phyloP scores from a whole-genome alignment of 768 basidiomycete genomes.

The Lactarius evosmus region DNA sequence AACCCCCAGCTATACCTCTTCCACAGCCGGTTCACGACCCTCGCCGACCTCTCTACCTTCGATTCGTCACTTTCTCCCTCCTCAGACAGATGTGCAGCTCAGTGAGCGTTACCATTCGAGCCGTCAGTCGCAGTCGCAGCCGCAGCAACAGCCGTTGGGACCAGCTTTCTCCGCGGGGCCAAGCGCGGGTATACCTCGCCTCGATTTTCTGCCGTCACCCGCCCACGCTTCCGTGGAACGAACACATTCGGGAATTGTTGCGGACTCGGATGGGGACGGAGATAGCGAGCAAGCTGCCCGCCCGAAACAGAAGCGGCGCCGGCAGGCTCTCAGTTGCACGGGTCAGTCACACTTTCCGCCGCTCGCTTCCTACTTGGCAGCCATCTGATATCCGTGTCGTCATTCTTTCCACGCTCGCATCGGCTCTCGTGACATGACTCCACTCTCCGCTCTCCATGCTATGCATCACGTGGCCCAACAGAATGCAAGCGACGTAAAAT shows the following conservation, averaged over 20 bases:
- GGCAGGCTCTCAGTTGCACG: slow-evolving; percentile 83
- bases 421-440: slow-evolving; percentile 30
- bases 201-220: slow-evolving; percentile 23
- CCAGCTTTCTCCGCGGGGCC: slow-evolving; percentile 20
- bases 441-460: slow-evolving; percentile 30
- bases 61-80: slow-evolving; percentile 28
- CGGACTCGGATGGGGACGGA: slow-evolving; percentile 54
- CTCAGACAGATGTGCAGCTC: slow-evolving; percentile 21
- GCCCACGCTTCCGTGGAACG: slow-evolving; percentile 19
- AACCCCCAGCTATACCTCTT: slow-evolving; percentile 13
- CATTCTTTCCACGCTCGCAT: slow-evolving; percentile 23
- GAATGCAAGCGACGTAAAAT: slow-evolving; percentile 88
- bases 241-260: slow-evolving; percentile 40
- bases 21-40: slow-evolving; percentile 13
- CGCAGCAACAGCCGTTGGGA: not conserved
- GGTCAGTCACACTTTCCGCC: slow-evolving; percentile 46
- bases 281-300: slow-evolving; percentile 46
- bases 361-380: slow-evolving; percentile 28
- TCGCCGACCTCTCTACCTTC: slow-evolving; percentile 28
- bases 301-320: slow-evolving; percentile 77
- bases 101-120: slow-evolving; percentile 22
- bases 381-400: slow-evolving; percentile 29
- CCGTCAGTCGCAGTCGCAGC: slow-evolving; percentile 5
- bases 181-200: slow-evolving; percentile 27
- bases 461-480: slow-evolving; percentile 34